Conservation (phyloP, 1,284 basidiomycete genomes). For the Fomitiporia mediterranea region DNA sequence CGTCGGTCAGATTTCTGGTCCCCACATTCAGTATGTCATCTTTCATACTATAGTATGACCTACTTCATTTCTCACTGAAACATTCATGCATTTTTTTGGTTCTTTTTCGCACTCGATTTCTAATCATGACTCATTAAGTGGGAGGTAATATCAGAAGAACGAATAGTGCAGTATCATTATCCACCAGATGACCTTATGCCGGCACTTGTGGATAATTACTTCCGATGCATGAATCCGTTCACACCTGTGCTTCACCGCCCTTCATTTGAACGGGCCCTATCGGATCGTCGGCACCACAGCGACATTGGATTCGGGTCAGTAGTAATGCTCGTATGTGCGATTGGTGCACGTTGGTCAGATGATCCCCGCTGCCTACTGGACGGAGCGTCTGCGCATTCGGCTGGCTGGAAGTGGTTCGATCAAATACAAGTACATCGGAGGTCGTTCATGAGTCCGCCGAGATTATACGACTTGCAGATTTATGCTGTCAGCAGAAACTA, state of each 20-base stretch:
- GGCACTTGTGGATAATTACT: slow-evolving; percentile 66
- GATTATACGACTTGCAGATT: slow-evolving; percentile 72
- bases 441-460: slow-evolving; percentile 49
- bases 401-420: slow-evolving; percentile 74
- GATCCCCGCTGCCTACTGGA: slow-evolving; percentile 55
- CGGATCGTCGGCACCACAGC: slow-evolving; percentile 50
- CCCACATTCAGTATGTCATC: slow-evolving; percentile 25
- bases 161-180: slow-evolving; percentile 37
- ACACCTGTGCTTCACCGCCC: slow-evolving; percentile 76
- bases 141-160: slow-evolving; percentile 35
- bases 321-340: slow-evolving; percentile 71
- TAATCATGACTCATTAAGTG: slow-evolving; percentile 37
- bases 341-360: slow-evolving; percentile 63
- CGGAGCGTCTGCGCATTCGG: slow-evolving; percentile 42
- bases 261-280: slow-evolving; percentile 62
- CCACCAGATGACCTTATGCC: slow-evolving; percentile 60
- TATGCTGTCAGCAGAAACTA: slow-evolving; percentile 32
- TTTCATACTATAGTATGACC: not conserved
- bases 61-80: not conserved
- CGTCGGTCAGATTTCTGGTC: slow-evolving; percentile 30
- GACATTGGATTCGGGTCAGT: slow-evolving; percentile 64
- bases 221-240: slow-evolving; percentile 54
- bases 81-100: not conserved
- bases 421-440: slow-evolving; percentile 53
- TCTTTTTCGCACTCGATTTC: no score